Conservation (phyloP, 2,329 filamentous ascomycete species). For the Aspergillus nomiae region DNA sequence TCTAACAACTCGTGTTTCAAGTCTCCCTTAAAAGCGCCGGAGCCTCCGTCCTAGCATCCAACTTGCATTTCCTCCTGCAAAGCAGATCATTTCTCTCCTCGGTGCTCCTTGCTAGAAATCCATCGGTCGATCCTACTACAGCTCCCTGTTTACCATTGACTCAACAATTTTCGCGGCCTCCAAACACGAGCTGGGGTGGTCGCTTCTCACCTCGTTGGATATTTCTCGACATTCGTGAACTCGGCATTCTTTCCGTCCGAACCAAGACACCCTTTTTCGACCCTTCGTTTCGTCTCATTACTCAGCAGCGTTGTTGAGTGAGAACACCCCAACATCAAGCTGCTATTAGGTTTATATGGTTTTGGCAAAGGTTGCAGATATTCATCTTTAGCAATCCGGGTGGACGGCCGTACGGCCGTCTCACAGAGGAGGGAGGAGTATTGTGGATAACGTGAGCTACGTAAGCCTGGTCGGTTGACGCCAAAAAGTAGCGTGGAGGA, state of each 20-base stretch:
- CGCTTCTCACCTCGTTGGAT: background rate
- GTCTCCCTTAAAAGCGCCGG: background rate
- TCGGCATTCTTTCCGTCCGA: background rate
- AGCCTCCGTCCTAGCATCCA: background rate
- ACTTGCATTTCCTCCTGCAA: background rate
- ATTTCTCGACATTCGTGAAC: background rate
- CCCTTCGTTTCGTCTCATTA: background rate
- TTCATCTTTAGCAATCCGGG: slow-evolving; percentile 26
- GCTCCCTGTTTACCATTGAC: background rate
- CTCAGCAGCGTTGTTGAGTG: background rate
- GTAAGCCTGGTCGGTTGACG: background rate
- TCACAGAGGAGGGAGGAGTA: slow-evolving; percentile 35
- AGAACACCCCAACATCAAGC: background rate
- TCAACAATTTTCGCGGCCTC: background rate
- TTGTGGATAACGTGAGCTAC: slow-evolving; percentile 20
- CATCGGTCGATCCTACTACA: background rate
- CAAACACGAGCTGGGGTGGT: background rate
- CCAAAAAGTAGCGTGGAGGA: background rate
- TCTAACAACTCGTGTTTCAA: background rate
- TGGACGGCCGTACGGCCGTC: slow-evolving; percentile 42
- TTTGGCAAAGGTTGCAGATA: slow-evolving; percentile 13
- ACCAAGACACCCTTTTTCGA: background rate
- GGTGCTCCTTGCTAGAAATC: background rate
- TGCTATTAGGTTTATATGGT: slow-evolving; percentile 15
- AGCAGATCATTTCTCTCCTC: background rate